phyloP scores from a whole-genome alignment of 495 filamentous ascomycete genomes.

The Penicillium paxilli region DNA sequence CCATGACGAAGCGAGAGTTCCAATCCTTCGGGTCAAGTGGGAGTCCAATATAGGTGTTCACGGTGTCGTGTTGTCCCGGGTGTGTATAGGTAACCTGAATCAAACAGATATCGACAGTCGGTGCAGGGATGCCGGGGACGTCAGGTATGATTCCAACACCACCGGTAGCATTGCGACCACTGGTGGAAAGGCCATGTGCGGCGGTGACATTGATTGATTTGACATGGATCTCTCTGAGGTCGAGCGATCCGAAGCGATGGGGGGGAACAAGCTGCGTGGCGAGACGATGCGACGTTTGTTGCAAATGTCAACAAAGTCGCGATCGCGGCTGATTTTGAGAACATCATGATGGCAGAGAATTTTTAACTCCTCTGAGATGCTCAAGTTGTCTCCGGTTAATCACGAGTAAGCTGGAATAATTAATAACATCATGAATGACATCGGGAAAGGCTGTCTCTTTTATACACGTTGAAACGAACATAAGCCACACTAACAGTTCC shows the following conservation, averaged over 20 bases:
- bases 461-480: background rate
- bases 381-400: background rate
- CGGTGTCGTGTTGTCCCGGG: constrained; percentile 34
- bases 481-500: background rate
- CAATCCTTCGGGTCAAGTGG: constrained; percentile 30
- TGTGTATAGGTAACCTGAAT: constrained; percentile 46
- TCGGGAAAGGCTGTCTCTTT: background rate
- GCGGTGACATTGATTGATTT: constrained; percentile 4
- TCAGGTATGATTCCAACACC: constrained; percentile 7
- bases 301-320: background rate
- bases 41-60: constrained; percentile 40
- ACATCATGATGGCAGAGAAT: background rate
- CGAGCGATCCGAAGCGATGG: background rate
- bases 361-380: too few relatives aligned
- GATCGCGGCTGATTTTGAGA: background rate
- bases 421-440: background rate
- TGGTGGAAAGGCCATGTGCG: constrained; percentile 8
- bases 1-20: constrained; percentile 41
- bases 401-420: background rate
- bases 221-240: background rate
- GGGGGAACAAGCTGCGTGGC: background rate
- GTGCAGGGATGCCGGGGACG: background rate
- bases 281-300: background rate
- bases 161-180: constrained; percentile 12
- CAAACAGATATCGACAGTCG: constrained; percentile 33